phyloP scores from a whole-genome alignment of 2,329 filamentous ascomycete genomes.

The Colletotrichum filicis region DNA sequence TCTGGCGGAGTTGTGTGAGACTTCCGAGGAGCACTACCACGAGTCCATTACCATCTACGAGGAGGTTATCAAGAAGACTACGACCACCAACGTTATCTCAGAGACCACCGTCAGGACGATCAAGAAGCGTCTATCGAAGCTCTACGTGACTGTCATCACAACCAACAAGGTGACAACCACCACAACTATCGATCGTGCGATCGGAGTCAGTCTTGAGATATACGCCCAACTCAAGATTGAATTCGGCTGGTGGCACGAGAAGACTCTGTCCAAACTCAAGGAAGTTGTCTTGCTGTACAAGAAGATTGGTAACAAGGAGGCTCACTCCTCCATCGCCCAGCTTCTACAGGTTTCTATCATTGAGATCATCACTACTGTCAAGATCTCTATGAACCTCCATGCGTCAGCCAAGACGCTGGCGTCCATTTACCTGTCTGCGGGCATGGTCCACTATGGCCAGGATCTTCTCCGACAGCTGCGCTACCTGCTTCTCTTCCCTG shows the following conservation, averaged over 20 bases:
- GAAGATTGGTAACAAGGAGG: constrained; percentile 49
- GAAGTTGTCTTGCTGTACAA: constrained; percentile 56
- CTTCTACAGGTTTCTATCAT: constrained; percentile 53
- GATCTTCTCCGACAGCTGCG: constrained; percentile 60
- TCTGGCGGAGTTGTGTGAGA: constrained; percentile 58
- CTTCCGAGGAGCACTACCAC: constrained; percentile 52
- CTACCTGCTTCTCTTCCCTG: constrained; percentile 60
- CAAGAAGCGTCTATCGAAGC: constrained; percentile 60
- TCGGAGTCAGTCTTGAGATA: constrained; percentile 47
- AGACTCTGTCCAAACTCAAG: constrained; percentile 54
- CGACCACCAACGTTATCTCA: constrained; percentile 46
- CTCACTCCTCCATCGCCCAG: constrained; percentile 47
- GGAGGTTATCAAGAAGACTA: constrained; percentile 51
- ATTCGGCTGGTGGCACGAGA: constrained; percentile 57
- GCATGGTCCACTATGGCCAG: constrained; percentile 50
- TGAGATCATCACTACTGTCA: constrained; percentile 50
- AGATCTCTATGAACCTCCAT: constrained; percentile 56
- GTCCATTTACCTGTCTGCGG: constrained; percentile 55
- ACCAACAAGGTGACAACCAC: constrained; percentile 48
- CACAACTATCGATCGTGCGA: constrained; percentile 49
- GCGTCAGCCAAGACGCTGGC: constrained; percentile 59
- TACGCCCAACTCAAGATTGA: constrained; percentile 54
- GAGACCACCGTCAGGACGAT: constrained; percentile 53
- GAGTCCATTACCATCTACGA: constrained; percentile 58
- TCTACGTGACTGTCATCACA: constrained; percentile 53